Evolutionary conservation across 441 rosid species (phyloP).

Genomic region (Bocquillonia castaneifolia): DNA sequence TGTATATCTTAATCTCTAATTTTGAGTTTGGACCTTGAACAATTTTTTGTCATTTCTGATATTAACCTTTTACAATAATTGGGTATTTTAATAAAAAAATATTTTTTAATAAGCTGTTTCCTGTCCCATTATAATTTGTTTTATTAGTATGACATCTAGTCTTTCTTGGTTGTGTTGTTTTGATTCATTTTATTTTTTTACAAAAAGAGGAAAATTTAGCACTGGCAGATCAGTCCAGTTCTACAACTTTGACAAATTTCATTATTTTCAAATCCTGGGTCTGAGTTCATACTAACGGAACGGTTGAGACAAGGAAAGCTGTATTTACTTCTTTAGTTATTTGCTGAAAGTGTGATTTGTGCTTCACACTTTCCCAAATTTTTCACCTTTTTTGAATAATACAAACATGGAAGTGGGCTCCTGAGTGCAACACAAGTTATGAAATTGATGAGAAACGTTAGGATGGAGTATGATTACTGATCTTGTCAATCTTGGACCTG

Average conservation of each 20-base stretch:
- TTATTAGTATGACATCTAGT: too few relatives aligned
- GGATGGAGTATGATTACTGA: not conserved
- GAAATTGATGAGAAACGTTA: not conserved
- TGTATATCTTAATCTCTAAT: too few relatives aligned
- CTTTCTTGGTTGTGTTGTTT: too few relatives aligned
- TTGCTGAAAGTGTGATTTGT: not conserved
- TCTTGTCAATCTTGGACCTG: not conserved
- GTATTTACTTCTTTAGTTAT: not conserved
- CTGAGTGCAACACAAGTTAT: slow-evolving; percentile 1
- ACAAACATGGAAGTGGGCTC: not conserved
- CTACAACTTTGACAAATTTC: not conserved
- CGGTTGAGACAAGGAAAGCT: not conserved
- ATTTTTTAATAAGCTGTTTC: not conserved
- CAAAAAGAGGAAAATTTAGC: not conserved
- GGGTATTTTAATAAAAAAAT: too few relatives aligned
- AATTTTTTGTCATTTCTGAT: too few relatives aligned
- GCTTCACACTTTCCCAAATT: not conserved
- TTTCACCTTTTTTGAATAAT: not conserved
- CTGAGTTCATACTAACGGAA: too few relatives aligned
- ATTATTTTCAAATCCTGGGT: not conserved
- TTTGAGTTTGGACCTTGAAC: too few relatives aligned
- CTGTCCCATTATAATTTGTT: too few relatives aligned
- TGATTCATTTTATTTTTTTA: too few relatives aligned
- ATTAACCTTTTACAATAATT: too few relatives aligned
- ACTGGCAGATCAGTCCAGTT: not conserved